Evolutionary conservation across 2,329 filamentous ascomycete species (phyloP).

Genomic region (Aspergillus terreus): DNA sequence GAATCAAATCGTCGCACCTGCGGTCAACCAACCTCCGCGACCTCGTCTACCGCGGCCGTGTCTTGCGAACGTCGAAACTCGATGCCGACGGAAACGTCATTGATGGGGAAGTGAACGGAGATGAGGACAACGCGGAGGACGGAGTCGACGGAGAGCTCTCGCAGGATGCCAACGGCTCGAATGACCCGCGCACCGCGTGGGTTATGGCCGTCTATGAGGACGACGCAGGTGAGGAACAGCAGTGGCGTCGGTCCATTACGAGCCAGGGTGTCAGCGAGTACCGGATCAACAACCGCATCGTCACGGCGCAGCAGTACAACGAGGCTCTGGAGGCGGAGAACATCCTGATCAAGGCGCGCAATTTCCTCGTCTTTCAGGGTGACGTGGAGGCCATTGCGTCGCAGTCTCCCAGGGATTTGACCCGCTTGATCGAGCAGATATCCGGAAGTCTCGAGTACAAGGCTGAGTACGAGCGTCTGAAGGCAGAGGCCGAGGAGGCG

Average conservation of each 20-base stretch:
- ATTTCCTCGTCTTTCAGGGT: conserved; percentile 97
- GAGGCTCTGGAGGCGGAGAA: conserved; percentile 88
- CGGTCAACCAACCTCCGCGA: conserved; percentile 92
- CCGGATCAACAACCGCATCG: conserved; percentile 87
- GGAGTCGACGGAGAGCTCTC: conserved; percentile 59
- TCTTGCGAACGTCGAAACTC: conserved; percentile 87
- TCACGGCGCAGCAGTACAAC: conserved; percentile 90
- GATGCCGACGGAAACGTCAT: conserved; percentile 76
- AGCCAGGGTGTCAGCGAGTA: conserved; percentile 87
- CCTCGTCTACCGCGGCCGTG: conserved; percentile 90
- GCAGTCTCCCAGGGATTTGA: conserved; percentile 90
- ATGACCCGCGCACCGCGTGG: conserved; percentile 92
- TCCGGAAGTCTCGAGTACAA: conserved; percentile 95
- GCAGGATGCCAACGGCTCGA: conserved; percentile 53
- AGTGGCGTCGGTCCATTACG: conserved; percentile 94
- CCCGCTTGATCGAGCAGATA: conserved; percentile 92
- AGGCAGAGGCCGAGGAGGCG: conserved; percentile 79
- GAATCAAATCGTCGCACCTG: conserved; percentile 97
- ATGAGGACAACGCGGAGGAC: conserved; percentile 55
- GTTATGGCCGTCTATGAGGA: conserved; percentile 99
- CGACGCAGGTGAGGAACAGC: conserved; percentile 89
- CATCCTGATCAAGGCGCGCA: conserved; percentile 95
- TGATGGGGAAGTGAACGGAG: conserved; percentile 58
- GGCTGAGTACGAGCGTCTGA: conserved; percentile 86
- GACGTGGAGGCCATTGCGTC: conserved; percentile 96